Conservation (phyloP, 306 rosid species). For the Cucurbita pepo region DNA sequence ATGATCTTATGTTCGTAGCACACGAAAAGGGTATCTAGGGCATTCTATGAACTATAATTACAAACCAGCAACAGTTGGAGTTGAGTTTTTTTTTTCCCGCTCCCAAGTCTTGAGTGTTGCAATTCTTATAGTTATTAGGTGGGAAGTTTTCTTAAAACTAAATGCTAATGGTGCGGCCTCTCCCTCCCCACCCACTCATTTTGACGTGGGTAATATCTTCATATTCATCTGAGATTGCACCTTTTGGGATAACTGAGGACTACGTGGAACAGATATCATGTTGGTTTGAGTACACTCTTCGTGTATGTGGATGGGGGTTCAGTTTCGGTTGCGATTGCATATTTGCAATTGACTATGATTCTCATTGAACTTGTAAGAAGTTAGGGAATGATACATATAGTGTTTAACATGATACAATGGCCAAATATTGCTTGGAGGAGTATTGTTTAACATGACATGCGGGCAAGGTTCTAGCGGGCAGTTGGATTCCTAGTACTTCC, state of each 20-base stretch:
- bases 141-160: neutral
- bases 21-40: neutral
- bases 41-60: neutral
- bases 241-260: neutral
- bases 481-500: neutral
- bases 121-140: neutral
- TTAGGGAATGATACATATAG: neutral
- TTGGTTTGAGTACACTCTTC: neutral
- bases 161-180: neutral
- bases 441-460: neutral
- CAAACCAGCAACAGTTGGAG: neutral
- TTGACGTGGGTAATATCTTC: neutral
- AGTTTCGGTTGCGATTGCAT: neutral
- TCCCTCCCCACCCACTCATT: neutral
- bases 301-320: neutral
- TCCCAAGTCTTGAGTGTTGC: neutral
- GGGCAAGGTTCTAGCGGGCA: neutral
- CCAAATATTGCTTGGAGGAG: neutral
- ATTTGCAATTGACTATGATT: neutral
- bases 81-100: neutral
- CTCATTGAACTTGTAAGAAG: neutral
- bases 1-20: neutral
- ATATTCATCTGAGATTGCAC: neutral
- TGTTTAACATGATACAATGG: neutral
- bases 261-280: neutral